Percentiles rank a stretch among this genome's conserved stretches.
phyloP scores from a whole-genome alignment of 768 basidiomycete species.

The Sporobolomyces roseus region DNA sequence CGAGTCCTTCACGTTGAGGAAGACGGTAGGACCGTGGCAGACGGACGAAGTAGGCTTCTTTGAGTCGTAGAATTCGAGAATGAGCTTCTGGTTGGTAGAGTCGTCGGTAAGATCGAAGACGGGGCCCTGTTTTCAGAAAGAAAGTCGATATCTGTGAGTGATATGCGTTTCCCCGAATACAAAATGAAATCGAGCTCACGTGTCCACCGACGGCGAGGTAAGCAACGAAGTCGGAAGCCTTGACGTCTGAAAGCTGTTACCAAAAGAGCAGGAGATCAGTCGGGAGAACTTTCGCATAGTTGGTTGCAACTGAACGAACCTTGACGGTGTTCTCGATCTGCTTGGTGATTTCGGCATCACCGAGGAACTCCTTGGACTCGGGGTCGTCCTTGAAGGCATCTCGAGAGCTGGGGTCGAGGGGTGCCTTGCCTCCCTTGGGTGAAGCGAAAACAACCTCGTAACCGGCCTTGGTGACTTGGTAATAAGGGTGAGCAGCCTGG shows the following conservation, averaged over 20 bases:
- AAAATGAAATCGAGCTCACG: slow-evolving; percentile 48
- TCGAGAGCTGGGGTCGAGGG: slow-evolving; percentile 61
- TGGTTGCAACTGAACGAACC: slow-evolving; percentile 1
- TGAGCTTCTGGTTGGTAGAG: slow-evolving; percentile 6
- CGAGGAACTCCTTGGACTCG: slow-evolving; percentile 59
- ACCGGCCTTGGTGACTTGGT: slow-evolving; percentile 50
- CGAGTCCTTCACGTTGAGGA: slow-evolving; percentile 32
- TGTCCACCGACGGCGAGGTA: slow-evolving; percentile 78
- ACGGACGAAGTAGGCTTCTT: slow-evolving; percentile 69
- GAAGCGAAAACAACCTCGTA: slow-evolving; percentile 61
- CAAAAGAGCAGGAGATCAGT: not conserved
- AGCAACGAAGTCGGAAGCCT: slow-evolving; percentile 62
- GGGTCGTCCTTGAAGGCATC: slow-evolving; percentile 52
- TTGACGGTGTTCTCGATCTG: slow-evolving; percentile 60
- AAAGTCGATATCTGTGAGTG: no score
- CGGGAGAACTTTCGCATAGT: not conserved
- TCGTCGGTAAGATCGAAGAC: slow-evolving; percentile 51
- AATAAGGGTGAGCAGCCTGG: slow-evolving; percentile 69
- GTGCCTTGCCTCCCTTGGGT: slow-evolving; percentile 64
- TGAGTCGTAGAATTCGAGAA: slow-evolving; percentile 53
- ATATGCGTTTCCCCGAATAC: no score
- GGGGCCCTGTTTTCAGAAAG: no score
- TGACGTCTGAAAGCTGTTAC: slow-evolving; percentile 57
- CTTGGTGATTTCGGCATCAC: slow-evolving; percentile 57
- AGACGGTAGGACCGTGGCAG: slow-evolving; percentile 63